Base-by-base conservation (phyloP, 495 filamentous ascomycete species). In the Neurospora sp. region DNA sequence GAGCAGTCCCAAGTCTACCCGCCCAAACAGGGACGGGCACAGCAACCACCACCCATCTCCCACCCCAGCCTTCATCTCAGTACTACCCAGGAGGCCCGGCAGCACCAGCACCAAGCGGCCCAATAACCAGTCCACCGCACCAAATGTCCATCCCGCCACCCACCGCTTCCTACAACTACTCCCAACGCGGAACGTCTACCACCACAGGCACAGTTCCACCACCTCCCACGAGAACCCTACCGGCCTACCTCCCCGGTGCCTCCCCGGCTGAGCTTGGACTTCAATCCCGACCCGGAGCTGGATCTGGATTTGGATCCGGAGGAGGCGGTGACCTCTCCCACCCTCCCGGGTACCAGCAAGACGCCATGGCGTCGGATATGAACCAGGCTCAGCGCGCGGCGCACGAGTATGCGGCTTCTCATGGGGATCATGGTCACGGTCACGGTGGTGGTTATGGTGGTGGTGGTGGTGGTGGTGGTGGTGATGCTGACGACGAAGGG, bases 281-380 rank as follows among this genome's bases (percentile, higher is more conserved):
- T 31, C 12, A 22, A 31, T 20, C 9, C 9, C 22, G 9, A 18
- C 39, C 9, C 4, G 8, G 18, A 45, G 8, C 18, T 4, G 42
- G 18, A 45, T 12, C 14, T 9, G 22, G 65, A 22, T 40, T 22
- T 40, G 35, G 40, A 72, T 68, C 48, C 35, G 53, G 68, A 73
- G 40, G 53, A 73, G 27, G 59, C 38, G 44, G 22, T 12, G 48
- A 45, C 59, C 20, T 72, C 35, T 69, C 72, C 20, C 76, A 68
- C 9, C 73, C 78, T 6, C 82, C 83, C n/a, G 85, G 10, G 75
- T 85, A 27, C 73, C 83, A 88, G 8, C 91, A 93, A 75, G 85
- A 88, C 69, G 77, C 82, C 6, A 83, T 85, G 71, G 86, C 86
- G 39, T 80, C 82, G 27, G 53, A 65, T 35, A 65, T 20, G 84